These are phyloP conservation scores for Xylaria arbuscula DNA, from an alignment of 2,329 filamentous ascomycete genomes.

Conservation along the genomic window DNA sequence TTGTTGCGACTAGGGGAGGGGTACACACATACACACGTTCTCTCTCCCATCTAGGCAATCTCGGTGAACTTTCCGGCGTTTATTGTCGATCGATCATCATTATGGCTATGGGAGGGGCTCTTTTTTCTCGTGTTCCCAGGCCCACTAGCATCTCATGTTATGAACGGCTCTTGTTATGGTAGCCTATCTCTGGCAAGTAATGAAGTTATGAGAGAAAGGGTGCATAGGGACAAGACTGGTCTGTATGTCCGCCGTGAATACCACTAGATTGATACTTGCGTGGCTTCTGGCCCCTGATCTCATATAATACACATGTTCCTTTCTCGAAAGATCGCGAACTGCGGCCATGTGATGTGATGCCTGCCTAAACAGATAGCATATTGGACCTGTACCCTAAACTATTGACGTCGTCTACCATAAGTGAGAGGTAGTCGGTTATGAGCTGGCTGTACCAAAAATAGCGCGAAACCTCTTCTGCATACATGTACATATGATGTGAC, in stretches of 20 bases:
- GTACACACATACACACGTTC: conserved; percentile 36
- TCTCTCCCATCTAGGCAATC: conserved; percentile 43
- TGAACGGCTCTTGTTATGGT: conserved; percentile 36
- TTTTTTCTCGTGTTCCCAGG: conserved; percentile 18
- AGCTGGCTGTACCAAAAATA: not conserved
- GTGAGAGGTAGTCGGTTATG: too few relatives aligned
- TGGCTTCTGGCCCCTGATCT: conserved; percentile 28
- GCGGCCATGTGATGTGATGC: not conserved
- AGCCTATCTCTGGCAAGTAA: conserved; percentile 39
- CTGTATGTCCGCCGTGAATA: conserved; percentile 12
- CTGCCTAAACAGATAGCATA: not conserved
- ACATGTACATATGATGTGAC: not conserved
- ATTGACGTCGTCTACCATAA: too few relatives aligned
- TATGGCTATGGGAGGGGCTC: conserved; percentile 38
- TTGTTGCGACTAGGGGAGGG: conserved; percentile 40
- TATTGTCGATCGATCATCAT: conserved; percentile 44
- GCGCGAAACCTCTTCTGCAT: not conserved
- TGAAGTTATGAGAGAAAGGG: conserved; percentile 40
- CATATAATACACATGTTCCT: conserved; percentile 37
- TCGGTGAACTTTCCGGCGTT: conserved; percentile 45
- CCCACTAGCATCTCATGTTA: conserved; percentile 39
- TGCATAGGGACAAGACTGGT: conserved; percentile 38
- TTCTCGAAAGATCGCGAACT: not conserved
- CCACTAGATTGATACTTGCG: conserved; percentile 16
- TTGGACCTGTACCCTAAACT: too few relatives aligned